phyloP scores from a whole-genome alignment of 2,329 filamentous ascomycete genomes.

The Thielaviopsis musarum region DNA sequence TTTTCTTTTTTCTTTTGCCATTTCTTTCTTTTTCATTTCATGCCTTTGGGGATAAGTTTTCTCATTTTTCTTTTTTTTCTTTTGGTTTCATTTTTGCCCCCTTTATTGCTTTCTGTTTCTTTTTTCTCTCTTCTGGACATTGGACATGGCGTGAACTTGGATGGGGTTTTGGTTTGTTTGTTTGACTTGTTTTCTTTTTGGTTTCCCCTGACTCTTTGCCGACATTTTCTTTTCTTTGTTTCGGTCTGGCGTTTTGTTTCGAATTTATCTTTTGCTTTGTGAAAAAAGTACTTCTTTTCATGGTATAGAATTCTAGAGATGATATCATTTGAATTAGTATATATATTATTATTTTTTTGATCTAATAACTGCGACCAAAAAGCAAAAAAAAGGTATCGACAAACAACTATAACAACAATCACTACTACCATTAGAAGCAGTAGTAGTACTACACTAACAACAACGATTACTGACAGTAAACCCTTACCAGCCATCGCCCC shows the following conservation, averaged over 20 bases:
- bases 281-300: background rate
- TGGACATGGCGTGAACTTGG: background rate
- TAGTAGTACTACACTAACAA: too few relatives aligned
- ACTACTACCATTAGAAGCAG: background rate
- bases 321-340: background rate
- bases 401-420: background rate
- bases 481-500: conserved; percentile 48
- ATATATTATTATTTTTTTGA: background rate
- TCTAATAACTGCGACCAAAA: background rate
- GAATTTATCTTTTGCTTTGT: background rate
- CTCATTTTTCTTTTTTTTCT: background rate
- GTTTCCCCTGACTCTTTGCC: background rate
- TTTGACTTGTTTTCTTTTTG: background rate
- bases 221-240: background rate
- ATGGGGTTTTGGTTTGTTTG: background rate
- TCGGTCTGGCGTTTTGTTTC: background rate
- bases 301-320: background rate
- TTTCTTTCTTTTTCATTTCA: background rate
- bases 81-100: background rate
- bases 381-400: background rate
- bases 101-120: background rate
- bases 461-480: background rate
- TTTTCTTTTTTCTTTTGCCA: background rate
- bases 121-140: background rate
- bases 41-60: background rate